Evolutionary conservation across 805 yeast genomes (phyloP), one percentile per base, ranked within the genome.

Genomic region (Yarrowia bubula): DNA sequence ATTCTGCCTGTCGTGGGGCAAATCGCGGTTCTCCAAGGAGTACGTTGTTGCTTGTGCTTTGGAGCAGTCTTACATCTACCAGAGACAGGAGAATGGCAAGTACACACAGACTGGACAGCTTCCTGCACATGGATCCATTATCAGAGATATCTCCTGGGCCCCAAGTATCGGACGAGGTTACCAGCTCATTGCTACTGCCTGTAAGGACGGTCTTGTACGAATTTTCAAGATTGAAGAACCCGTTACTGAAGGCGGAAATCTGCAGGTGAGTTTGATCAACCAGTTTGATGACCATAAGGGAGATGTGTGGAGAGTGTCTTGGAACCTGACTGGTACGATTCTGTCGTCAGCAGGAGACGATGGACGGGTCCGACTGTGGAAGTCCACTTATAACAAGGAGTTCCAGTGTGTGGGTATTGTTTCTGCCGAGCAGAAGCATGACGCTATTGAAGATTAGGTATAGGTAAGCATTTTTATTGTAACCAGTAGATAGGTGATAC

Each of bases 311-410:
- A 83, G 92, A 43, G 98, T 95, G 1, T 83, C 89, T 32, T 95
- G 99, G 98, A 95, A 95, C 74, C 75, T 87, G 50, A 90, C 98
- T 0, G 71, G 71, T 5, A 90, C 98, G 0, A 86, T 95, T 5
- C 77, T 95, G 68, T 89, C 97, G 69, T 87, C 95, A 53, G 91
- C 98, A 6, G 98, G 99, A 17, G 98, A 92, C 73, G 98, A 95
- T 73, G 98, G 98, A 3, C 86, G 87, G 68, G 87, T 93, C 6
- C 80, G 97, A 70, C 80, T 95, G 69, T 95, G 98, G 96, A 95
- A 93, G 76, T 83, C 96, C 28, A 85, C 90, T 39, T 90, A 89
- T 73, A 83, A 88, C 66, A 89, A 89, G 71, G 90, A 89, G 71
- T 95, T 92, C 83, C 91, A 88, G 76, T 92, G 97, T 74, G 86